phyloP scores from a whole-genome alignment of 345 rosid genomes.

The Erodium maritimum region DNA sequence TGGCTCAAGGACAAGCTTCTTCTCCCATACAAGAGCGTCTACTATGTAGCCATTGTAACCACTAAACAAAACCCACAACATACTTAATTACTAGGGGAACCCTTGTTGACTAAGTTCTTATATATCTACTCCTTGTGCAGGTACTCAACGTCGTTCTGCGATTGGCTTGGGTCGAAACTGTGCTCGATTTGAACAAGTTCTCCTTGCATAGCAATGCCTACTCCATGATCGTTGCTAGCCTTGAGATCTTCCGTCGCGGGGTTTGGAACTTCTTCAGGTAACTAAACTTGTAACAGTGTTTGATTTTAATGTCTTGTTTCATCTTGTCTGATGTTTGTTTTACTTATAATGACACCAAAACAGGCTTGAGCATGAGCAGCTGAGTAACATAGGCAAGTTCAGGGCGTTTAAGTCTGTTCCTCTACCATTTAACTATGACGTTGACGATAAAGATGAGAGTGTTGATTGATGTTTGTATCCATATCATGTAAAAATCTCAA shows the following conservation, averaged over 20 bases:
- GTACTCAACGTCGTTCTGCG: conserved; percentile 41
- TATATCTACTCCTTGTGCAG: conserved; percentile 10
- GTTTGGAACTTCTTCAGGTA: conserved; percentile 83
- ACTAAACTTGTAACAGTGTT: no score
- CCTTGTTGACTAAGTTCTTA: no score
- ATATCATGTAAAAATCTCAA: no score
- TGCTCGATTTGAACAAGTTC: conserved; percentile 37
- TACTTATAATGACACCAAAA: no score
- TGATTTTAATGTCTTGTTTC: not conserved
- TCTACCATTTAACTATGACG: conserved; percentile 17
- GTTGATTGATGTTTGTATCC: no score
- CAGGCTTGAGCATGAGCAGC: conserved; percentile 26
- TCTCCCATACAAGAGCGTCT: conserved; percentile 47
- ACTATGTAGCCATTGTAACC: conserved; percentile 58
- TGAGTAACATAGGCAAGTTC: conserved; percentile 22
- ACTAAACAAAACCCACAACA: no score
- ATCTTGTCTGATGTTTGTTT: no score
- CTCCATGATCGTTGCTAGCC: conserved; percentile 34
- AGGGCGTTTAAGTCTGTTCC: conserved; percentile 28
- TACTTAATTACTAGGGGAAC: no score
- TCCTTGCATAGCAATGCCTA: conserved; percentile 34
- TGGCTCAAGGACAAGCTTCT: conserved; percentile 53
- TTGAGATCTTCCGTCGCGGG: conserved; percentile 63
- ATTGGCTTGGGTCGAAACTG: conserved; percentile 57
- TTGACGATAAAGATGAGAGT: no score